Conservation (phyloP, 768 basidiomycete genomes). For the Podaxis sp. region DNA sequence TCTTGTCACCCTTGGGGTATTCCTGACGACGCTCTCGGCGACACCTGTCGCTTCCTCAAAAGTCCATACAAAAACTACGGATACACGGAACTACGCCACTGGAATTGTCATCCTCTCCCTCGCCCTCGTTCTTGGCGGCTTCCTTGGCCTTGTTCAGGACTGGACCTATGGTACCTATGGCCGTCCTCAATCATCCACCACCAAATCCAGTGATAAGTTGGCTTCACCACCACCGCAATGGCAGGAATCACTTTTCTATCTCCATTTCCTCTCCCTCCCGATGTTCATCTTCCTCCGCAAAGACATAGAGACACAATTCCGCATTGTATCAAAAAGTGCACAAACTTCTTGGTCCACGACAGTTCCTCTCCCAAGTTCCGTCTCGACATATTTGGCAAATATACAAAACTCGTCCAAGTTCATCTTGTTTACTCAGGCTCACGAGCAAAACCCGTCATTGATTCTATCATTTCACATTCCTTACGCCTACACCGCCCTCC, state of each 20-base stretch:
- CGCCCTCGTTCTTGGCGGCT: slow-evolving; percentile 77
- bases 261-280: slow-evolving; percentile 78
- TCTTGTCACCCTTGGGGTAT: slow-evolving; percentile 78
- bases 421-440: slow-evolving; percentile 35
- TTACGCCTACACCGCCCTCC: slow-evolving; percentile 58
- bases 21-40: slow-evolving; percentile 80
- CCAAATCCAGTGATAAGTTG: slow-evolving; percentile 11
- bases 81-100: slow-evolving; percentile 51
- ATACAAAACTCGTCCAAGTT: slow-evolving; percentile 26
- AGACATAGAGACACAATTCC: slow-evolving; percentile 50
- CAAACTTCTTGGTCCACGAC: slow-evolving; percentile 34
- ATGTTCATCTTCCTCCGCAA: slow-evolving; percentile 65
- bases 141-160: slow-evolving; percentile 86
- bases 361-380: slow-evolving; percentile 19
- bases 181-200: slow-evolving; percentile 16
- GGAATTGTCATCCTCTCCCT: slow-evolving; percentile 75
- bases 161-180: slow-evolving; percentile 60
- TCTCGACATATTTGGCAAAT: neutral
- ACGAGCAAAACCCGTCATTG: slow-evolving; percentile 26
- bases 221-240: slow-evolving; percentile 39
- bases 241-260: slow-evolving; percentile 93
- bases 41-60: slow-evolving; percentile 34
- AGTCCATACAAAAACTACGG: slow-evolving; percentile 17
- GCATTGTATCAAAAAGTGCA: slow-evolving; percentile 39
- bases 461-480: slow-evolving; percentile 48